Evolutionary conservation across 345 rosid genomes (phyloP).

Genomic region (Eucalyptus pauciflora): DNA sequence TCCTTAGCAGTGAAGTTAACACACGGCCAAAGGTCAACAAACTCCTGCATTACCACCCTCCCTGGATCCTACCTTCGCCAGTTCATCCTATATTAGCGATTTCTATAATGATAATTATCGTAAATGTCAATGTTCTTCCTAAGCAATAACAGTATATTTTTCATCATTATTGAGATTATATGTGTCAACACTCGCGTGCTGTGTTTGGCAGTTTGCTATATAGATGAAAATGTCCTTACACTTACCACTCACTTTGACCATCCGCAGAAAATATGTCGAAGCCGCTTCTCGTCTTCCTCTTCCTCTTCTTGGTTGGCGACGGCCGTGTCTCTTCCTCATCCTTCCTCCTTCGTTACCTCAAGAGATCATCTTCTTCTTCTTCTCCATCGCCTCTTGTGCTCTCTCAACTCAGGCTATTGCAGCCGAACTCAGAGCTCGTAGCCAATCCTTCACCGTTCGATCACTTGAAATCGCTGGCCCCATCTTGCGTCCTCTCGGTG

Average conservation of each 20-base stretch:
- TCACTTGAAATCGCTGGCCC: not conserved
- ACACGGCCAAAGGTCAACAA: not conserved
- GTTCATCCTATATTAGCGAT: not conserved
- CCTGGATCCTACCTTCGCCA: not conserved
- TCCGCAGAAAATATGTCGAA: not conserved
- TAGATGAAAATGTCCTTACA: not conserved
- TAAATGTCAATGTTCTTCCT: not conserved
- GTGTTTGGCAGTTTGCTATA: not conserved
- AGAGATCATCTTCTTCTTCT: not conserved
- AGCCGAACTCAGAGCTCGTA: not conserved
- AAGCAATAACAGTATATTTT: not conserved
- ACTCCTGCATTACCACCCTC: not conserved
- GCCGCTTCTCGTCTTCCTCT: not conserved
- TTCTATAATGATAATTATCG: not conserved
- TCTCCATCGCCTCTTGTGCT: not conserved
- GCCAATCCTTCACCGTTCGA: not conserved
- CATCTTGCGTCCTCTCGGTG: not conserved
- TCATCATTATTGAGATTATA: not conserved
- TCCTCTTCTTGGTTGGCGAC: not conserved
- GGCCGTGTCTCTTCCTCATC: not conserved
- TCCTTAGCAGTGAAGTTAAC: not conserved
- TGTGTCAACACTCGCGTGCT: not conserved
- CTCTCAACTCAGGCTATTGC: not conserved
- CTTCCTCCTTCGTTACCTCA: not conserved
- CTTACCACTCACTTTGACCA: not conserved